A percentile compares a stretch with the other conserved stretches of the same genome.
Conservation (phyloP, 768 basidiomycete species). For the Mrakia gelida region DNA sequence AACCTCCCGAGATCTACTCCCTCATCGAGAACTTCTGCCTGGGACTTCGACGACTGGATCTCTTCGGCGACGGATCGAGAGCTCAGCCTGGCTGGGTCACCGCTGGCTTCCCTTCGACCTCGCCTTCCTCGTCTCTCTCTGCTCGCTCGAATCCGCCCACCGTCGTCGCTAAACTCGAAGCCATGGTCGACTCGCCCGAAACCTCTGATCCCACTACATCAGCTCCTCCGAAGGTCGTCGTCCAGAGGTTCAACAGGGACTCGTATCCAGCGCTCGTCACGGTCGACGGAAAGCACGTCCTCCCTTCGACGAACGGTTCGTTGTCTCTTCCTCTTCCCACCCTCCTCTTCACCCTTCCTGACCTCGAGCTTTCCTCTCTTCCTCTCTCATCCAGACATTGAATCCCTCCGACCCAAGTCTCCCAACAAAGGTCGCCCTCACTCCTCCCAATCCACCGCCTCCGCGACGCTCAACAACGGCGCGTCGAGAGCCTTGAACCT, state of each 20-base stretch:
- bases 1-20: slow-evolving; percentile 93
- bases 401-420: slow-evolving; percentile 32
- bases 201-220: no score
- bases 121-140: not conserved
- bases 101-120: slow-evolving; percentile 43
- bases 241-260: not conserved
- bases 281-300: slow-evolving; percentile 7
- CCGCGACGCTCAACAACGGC: slow-evolving; percentile 11
- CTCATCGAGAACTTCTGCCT: slow-evolving; percentile 97
- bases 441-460: slow-evolving; percentile 19
- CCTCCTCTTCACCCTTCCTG: not conserved
- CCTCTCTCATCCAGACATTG: slow-evolving; percentile 16
- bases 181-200: not conserved
- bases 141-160: not conserved
- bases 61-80: slow-evolving; percentile 67
- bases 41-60: slow-evolving; percentile 80
- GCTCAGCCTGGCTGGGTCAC: slow-evolving; percentile 89
- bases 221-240: not conserved
- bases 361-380: not conserved
- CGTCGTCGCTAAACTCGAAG: slow-evolving; percentile 4
- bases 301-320: slow-evolving; percentile 20
- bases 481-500: not conserved
- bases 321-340: not conserved
- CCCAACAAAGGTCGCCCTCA: slow-evolving; percentile 26
- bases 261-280: not conserved